Conservation (phyloP, 192 early-diverging fungal species). For the Cladochytrium replicatum region DNA sequence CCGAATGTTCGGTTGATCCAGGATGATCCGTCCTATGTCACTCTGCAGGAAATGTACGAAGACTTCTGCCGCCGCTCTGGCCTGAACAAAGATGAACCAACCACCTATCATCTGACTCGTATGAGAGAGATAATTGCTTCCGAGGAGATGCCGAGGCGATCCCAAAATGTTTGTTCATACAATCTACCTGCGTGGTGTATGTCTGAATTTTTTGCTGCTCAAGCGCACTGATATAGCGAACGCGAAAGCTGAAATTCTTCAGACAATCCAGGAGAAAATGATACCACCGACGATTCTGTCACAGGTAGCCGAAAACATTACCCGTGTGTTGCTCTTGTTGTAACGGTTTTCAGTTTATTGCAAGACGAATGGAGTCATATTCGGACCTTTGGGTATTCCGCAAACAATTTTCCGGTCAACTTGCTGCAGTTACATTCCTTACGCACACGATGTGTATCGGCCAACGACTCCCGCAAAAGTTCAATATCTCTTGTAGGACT, state of each 20-base stretch:
- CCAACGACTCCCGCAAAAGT: conserved; percentile 79
- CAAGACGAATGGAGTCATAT: conserved; percentile 58
- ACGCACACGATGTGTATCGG: conserved; percentile 83
- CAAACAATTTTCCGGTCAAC: conserved; percentile 87
- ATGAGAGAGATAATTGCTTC: conserved; percentile 51
- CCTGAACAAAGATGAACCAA: conserved; percentile 79
- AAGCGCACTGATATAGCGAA: conserved; percentile 55
- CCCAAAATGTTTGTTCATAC: conserved; percentile 23
- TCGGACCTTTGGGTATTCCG: conserved; percentile 89
- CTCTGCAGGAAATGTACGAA: conserved; percentile 91
- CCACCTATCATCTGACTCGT: conserved; percentile 66
- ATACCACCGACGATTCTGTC: conserved; percentile 79
- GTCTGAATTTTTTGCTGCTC: conserved; percentile 3
- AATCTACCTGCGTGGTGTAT: background rate
- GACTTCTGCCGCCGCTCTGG: conserved; percentile 63
- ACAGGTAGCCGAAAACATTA: conserved; percentile 42
- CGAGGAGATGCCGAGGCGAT: conserved; percentile 38
- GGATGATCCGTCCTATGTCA: conserved; percentile 81
- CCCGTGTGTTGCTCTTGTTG: background rate
- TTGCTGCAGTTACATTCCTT: conserved; percentile 83
- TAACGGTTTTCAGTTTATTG: conserved; percentile 49
- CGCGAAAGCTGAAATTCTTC: conserved; percentile 75
- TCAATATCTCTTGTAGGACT: conserved; percentile 71
- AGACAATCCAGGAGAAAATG: conserved; percentile 74
- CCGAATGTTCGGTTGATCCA: conserved; percentile 86